Evolutionary conservation across 257 asterid species (phyloP).

Genomic region (Nicotiana knightiana): DNA sequence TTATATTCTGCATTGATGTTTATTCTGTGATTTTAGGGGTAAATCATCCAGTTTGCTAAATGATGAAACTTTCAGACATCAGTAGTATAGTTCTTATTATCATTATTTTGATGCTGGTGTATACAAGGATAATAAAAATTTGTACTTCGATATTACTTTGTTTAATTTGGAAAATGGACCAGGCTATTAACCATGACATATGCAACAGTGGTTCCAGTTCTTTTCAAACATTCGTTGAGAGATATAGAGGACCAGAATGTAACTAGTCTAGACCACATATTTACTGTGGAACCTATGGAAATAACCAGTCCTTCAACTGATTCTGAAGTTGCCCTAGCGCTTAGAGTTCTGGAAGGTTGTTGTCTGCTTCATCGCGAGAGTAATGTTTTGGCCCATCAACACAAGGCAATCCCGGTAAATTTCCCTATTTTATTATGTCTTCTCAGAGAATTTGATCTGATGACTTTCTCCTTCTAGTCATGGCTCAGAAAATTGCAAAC

Average conservation of each 20-base stretch:
- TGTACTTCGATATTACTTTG: not conserved
- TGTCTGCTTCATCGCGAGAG: slow-evolving; percentile 81
- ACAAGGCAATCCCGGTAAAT: slow-evolving; percentile 67
- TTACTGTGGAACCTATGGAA: slow-evolving; percentile 69
- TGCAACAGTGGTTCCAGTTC: slow-evolving; percentile 72
- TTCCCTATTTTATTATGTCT: not conserved
- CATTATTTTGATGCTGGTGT: not conserved
- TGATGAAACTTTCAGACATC: not conserved
- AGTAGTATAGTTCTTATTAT: not conserved
- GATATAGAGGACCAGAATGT: slow-evolving; percentile 72
- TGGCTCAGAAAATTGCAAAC: not conserved
- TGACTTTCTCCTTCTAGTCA: not conserved
- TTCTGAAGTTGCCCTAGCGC: slow-evolving; percentile 87
- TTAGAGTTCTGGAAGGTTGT: slow-evolving; percentile 93
- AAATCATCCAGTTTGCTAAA: not conserved
- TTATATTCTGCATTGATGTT: not conserved
- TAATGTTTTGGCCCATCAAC: slow-evolving; percentile 69
- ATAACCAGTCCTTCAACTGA: slow-evolving; percentile 79
- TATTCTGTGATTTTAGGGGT: not conserved
- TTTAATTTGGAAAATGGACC: slow-evolving; percentile 5
- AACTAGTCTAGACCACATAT: slow-evolving; percentile 60
- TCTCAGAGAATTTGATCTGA: not conserved
- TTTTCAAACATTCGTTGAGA: slow-evolving; percentile 70
- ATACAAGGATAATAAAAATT: not conserved
- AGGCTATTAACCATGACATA: not conserved